Conservation (phyloP, 306 rosid genomes). For the Dalbergia cochinchinensis region DNA sequence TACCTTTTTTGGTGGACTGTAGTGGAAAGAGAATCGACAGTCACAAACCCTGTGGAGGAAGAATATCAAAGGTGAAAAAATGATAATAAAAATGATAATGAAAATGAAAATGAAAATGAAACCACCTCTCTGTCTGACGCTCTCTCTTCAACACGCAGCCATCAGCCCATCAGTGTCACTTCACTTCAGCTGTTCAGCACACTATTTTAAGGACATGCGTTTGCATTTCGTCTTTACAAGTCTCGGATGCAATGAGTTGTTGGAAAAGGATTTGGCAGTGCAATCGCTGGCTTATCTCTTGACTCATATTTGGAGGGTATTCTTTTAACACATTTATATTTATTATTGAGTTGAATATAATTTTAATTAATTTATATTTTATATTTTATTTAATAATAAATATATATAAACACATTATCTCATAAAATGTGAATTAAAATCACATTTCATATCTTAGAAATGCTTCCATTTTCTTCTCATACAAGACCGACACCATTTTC, state of each 20-base stretch:
- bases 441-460: no score
- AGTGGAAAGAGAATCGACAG: slow-evolving; percentile 16
- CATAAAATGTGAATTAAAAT: no score
- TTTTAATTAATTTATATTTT: no score
- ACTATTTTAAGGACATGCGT: slow-evolving; percentile 25
- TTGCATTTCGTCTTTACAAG: background rate
- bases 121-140: background rate
- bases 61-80: background rate
- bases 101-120: no score
- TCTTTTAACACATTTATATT: no score
- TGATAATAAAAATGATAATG: no score
- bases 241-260: slow-evolving; percentile 25
- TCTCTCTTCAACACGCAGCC: background rate
- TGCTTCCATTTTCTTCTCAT: background rate
- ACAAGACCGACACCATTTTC: background rate
- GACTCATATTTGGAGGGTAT: no score
- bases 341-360: no score
- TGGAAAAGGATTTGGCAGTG: slow-evolving; percentile 40
- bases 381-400: no score
- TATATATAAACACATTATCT: no score
- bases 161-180: background rate
- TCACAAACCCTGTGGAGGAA: background rate
- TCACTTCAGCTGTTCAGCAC: slow-evolving; percentile 12
- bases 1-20: slow-evolving; percentile 38
- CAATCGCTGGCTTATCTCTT: slow-evolving; percentile 40